phyloP scores from a whole-genome alignment of 2,329 filamentous ascomycete genomes.

The Phialophora expanda region DNA sequence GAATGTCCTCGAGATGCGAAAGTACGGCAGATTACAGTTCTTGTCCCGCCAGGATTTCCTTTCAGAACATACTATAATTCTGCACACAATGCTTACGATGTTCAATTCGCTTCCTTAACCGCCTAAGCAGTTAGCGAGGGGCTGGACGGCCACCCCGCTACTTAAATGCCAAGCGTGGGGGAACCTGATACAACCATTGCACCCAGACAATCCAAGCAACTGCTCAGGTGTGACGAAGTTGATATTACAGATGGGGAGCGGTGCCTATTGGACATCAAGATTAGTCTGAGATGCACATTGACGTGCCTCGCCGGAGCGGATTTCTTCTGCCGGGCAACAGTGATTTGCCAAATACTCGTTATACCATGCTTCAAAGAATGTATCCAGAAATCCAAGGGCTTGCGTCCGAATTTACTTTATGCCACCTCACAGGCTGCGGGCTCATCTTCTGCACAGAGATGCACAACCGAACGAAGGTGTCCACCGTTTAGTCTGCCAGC shows the following conservation, averaged over 20 bases:
- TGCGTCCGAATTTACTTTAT: not conserved
- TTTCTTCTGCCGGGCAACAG: not conserved
- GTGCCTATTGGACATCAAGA: slow-evolving; percentile 3
- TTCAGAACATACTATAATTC: not conserved
- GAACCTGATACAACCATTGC: not conserved
- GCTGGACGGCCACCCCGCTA: not conserved
- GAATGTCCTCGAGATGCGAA: not conserved
- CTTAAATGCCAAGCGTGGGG: slow-evolving; percentile 6
- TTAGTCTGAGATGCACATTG: not conserved
- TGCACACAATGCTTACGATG: not conserved
- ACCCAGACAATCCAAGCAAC: not conserved
- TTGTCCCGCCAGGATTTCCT: not conserved
- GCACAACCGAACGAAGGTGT: not conserved
- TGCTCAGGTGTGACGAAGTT: not conserved
- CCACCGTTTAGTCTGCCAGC: not conserved
- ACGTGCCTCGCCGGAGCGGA: not conserved
- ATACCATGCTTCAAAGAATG: not conserved
- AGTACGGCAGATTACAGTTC: not conserved
- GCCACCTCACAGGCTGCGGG: not conserved
- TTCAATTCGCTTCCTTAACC: not conserved
- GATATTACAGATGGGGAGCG: not conserved
- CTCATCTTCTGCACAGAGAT: not conserved
- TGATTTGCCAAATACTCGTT: not conserved
- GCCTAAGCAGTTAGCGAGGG: slow-evolving; percentile 1
- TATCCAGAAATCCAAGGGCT: not conserved